Conservation (phyloP, 768 basidiomycete species). For the Lentinula sp. region DNA sequence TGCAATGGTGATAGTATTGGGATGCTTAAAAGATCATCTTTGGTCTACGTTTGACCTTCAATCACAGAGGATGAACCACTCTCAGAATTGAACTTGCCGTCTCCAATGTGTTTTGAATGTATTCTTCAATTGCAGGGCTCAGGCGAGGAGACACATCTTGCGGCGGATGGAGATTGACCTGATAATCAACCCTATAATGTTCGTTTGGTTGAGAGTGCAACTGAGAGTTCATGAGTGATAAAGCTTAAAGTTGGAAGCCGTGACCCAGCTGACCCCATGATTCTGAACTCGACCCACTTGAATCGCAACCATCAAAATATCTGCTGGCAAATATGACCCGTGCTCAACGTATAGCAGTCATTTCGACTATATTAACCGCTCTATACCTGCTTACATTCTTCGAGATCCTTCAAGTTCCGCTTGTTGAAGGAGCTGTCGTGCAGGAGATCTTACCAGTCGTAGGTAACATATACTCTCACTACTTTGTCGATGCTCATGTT, state of each 20-base stretch:
- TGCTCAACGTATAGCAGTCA: constrained; percentile 45
- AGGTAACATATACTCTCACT: constrained; percentile 17
- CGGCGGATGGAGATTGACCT: constrained; percentile 15
- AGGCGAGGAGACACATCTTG: constrained; percentile 11
- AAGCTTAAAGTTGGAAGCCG: background rate
- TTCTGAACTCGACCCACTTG: background rate
- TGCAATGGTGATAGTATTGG: constrained; percentile 27
- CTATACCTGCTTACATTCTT: constrained; percentile 56
- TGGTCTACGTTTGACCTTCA: constrained; percentile 15
- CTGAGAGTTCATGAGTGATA: background rate
- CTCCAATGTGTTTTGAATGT: constrained; percentile 18
- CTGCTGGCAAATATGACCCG: constrained; percentile 47
- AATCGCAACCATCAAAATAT: background rate
- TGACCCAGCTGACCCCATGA: background rate
- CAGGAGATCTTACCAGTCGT: constrained; percentile 56
- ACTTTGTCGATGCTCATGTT: too few relatives aligned
- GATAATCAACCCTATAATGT: background rate
- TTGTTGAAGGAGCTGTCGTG: constrained; percentile 39
- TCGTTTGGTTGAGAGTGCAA: background rate
- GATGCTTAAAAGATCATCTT: constrained; percentile 27
- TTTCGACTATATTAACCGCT: constrained; percentile 34
- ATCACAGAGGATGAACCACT: background rate
- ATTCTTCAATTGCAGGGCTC: constrained; percentile 20
- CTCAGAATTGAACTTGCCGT: background rate
- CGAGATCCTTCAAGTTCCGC: constrained; percentile 47